Base-by-base conservation (phyloP, 2,329 filamentous ascomycete genomes). In the Raffaelea ambrosiae region DNA sequence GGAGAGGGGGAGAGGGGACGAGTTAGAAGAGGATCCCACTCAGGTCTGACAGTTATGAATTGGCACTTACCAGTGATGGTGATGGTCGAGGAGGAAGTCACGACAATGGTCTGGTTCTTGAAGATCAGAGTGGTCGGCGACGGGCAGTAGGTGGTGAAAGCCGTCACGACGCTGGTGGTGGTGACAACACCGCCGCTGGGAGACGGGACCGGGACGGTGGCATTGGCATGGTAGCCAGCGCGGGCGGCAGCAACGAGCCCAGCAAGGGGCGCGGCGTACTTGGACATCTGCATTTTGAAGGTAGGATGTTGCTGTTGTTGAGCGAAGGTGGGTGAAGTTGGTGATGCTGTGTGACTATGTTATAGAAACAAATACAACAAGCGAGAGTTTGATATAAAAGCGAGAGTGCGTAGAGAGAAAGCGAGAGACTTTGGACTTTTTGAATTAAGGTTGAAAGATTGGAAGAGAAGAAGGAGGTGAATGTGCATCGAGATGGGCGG, bases 101-200 rank as follows among this genome's bases (percentile, higher is more conserved):
- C 46, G 55, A 80, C 81, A 66, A 87, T 71, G 58, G 76, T 83
- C 74, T 84, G 85, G 68, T 82, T 85, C 64, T 76, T 72, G 67
- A 66, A 71, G 61, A 73, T 74, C 67, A 83, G 72, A 59, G 75
- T 77, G 58, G 84, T 87, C 55, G 84, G 66, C 57, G 61, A 70
- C n/a, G 84, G 82, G 79, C 85, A 88, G 78, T 74, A 86, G 61
- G 84, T 88, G 68, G 76, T 81, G 71, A 77, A 78, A 49, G 69
- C 66, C 50, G 78, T 80, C 53, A 87, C 76, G 54, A 79, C 69
- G 22, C 46, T 10, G 31, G 53, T 55, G 42, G 50, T 46, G 20
- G 53, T 54, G 39, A 35, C 44, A 21, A 3, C 44, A 22, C 18
- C 40, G 33, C 20, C 43, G 40, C 18, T n/a, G 16, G 21, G 2